A percentile compares a stretch with the other conserved stretches of the same genome.
Conservation (phyloP, 164 flowering plant genomes). For the Akebia trifoliata region DNA sequence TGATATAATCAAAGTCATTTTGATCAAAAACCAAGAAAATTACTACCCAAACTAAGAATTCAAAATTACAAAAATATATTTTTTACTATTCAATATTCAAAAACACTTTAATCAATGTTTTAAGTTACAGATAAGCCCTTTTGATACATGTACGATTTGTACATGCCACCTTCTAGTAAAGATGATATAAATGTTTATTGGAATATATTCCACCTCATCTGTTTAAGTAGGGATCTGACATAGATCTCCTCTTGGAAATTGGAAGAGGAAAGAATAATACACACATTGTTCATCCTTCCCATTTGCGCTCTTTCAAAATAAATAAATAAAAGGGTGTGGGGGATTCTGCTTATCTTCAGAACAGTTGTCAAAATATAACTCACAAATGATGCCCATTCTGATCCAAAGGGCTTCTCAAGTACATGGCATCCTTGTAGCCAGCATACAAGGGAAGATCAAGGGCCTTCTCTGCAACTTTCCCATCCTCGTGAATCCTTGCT, state of each 20-base stretch:
- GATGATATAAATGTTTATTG: no score
- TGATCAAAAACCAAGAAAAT: no score
- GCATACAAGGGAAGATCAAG: conserved; percentile 75
- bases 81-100: no score
- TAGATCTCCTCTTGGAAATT: neutral
- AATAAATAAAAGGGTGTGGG: no score
- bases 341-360: neutral
- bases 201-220: neutral
- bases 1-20: no score
- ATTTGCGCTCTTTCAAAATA: neutral
- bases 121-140: no score
- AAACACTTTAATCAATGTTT: no score
- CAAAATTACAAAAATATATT: no score
- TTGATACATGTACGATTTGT: no score
- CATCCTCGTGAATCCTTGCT: conserved; percentile 68
- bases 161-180: no score
- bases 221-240: neutral
- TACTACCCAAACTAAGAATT: no score
- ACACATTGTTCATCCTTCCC: neutral
- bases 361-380: neutral
- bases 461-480: conserved; percentile 69
- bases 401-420: conserved; percentile 28
- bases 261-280: neutral
- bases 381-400: conserved; percentile 9
- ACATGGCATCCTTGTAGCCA: conserved; percentile 47